Evolutionary conservation across 805 yeast species (phyloP), one percentile per base, ranked within the genome.

Genomic region (Clavispora asparagi): DNA sequence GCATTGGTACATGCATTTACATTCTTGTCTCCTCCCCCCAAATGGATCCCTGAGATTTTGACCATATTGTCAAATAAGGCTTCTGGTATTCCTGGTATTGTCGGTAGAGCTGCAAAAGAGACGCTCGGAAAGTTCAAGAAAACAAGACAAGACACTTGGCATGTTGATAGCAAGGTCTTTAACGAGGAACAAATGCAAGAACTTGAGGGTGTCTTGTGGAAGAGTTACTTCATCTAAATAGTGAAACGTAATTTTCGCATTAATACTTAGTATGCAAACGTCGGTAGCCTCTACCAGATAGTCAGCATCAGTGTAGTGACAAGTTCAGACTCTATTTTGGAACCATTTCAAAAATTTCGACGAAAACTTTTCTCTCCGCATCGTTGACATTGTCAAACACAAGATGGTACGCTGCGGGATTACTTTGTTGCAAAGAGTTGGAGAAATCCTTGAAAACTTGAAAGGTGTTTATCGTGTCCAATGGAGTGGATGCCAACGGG

Each of bases 131-230:
- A 81, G 51, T 94, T 94, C 69, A 92, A 91, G 63, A 90, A 90
- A 69, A 81, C 88, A 6, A 78, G 98, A 53, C 95, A 91, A 48
- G 99, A 92, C 58, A 89, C 97, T 0, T 92, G 99, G 99, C 95
- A 87, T 58, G 79, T 89, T 48, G 99, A 92, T 61, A 77, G 85
- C 49, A 74, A 74, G 53, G 80, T 77, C 12, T 94, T 92, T 62
- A 80, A 82, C 8, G 79, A 76, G 41, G 87, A 84, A 5, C 95
- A 92, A 64, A 71, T 90, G 42, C 94, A 89, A 59, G 96, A 89
- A 61, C 68, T 92, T 39, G 99, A 92, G 63, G 99, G 99, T 37
- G 97, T 92, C 4, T 66, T 91, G 26, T 85, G 96, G 87, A 85
- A 87, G 62, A 87, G 95, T 61, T 92, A 94, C 61, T 91, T 89